Evolutionary conservation across 805 yeast genomes (phyloP), one percentile per base, ranked within the genome.

Genomic region (Cyberlindnera petersonii): DNA sequence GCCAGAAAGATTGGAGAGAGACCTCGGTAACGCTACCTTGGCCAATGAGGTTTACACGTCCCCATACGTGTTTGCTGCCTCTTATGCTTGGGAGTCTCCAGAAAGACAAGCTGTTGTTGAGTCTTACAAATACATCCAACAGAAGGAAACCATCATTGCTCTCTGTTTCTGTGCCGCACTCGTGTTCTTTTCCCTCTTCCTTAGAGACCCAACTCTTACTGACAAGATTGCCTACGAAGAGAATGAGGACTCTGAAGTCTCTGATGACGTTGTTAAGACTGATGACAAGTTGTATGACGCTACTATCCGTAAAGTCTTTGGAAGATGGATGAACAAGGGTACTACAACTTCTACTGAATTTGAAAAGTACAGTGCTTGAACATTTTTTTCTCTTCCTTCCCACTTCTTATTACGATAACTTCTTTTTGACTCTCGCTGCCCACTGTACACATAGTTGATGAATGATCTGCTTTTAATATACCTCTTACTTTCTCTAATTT

Each of bases 1-100:
- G 50, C 82, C 53, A 51, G 55, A 17, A 54, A 68, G 49, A 58
- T 77, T 34, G 40, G 51, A 23, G 58, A 63, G 33, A 48, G 61
- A 40, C 44, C 66, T 49, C 49, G 53, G 56, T 8, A 65, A 72
- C 40, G 49, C 59, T 1, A 57, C 68, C 0, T 44, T 71, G n/a
- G 76, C 77, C 8, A 47, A 60, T 0, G 44, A 39, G 3, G 81
- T 78, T 11, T 79, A 78, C 50, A 66, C 65, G 3, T 59, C 69
- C 14, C 88, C 88, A 24, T 69, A 70, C 47, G 58, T 67, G 0
- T 79, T 75, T 47, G 65, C 73, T 34, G 43, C 53, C 3, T 50
- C 50, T 0, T 68, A 79, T 52, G 56, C 76, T 2, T 78, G 85
- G 84, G 87, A 79, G 3, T 65, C 85, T 1, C 74, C 80, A 14